Conservation (phyloP, 2,329 filamentous ascomycete species). For the Colletotrichum acutatum region DNA sequence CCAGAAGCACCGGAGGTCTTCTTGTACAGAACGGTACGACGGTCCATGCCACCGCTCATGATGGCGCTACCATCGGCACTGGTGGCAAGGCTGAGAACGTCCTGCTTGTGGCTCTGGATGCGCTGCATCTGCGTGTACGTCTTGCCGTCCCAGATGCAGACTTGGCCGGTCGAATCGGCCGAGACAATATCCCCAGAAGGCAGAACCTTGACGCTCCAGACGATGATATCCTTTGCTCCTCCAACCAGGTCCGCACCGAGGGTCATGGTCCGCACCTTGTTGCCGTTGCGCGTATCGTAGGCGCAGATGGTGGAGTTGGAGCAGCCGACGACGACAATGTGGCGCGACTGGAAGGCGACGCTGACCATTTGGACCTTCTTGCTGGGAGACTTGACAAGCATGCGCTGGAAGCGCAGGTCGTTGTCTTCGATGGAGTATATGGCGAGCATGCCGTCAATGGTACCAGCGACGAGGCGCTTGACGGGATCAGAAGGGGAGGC, state of each 20-base stretch:
- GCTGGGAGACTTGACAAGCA: conserved; percentile 79
- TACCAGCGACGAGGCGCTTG: conserved; percentile 82
- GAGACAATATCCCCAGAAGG: conserved; percentile 91
- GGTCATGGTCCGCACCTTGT: conserved; percentile 83
- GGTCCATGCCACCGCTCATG: conserved; percentile 92
- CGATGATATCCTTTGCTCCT: conserved; percentile 85
- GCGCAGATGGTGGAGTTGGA: conserved; percentile 96
- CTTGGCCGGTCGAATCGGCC: conserved; percentile 92
- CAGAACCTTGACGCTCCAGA: conserved; percentile 93
- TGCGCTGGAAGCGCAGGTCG: conserved; percentile 82
- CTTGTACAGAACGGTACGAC: conserved; percentile 85
- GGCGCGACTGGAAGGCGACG: conserved; percentile 87
- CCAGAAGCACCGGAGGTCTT: conserved; percentile 65
- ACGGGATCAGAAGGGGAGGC: conserved; percentile 43
- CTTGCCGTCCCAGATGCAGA: conserved; percentile 93
- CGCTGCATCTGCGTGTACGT: conserved; percentile 90
- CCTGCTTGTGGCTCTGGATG: conserved; percentile 87
- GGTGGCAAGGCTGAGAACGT: conserved; percentile 87
- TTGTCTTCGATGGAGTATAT: conserved; percentile 88
- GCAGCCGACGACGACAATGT: conserved; percentile 88
- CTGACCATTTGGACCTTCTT: conserved; percentile 92
- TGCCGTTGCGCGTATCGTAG: conserved; percentile 85
- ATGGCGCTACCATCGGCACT: conserved; percentile 85
- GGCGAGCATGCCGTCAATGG: conserved; percentile 89
- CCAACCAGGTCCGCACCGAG: conserved; percentile 82